phyloP scores from a whole-genome alignment of 495 filamentous ascomycete species.

The Hypomontagnella submonticulosa region DNA sequence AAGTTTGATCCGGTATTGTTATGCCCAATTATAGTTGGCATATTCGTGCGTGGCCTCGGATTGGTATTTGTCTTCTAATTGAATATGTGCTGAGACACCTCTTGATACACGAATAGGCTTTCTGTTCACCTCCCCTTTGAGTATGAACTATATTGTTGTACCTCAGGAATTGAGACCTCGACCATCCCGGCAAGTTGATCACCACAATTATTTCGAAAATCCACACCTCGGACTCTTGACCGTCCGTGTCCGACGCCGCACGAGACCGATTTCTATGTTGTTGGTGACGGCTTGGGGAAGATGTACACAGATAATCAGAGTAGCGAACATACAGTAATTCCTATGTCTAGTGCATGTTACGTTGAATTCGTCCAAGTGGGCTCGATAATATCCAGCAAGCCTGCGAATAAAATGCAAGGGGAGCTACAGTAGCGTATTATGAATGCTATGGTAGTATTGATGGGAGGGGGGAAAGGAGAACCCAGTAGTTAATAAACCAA shows the following conservation, averaged over 20 bases:
- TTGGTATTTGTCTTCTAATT: slow-evolving; percentile 14
- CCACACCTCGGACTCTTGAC: neutral
- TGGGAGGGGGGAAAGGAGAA: slow-evolving; percentile 12
- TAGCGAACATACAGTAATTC: no score
- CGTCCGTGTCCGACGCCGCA: slow-evolving; percentile 15
- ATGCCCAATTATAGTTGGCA: neutral
- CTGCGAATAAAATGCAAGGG: slow-evolving; percentile 38
- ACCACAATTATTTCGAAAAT: neutral
- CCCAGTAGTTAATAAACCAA: neutral
- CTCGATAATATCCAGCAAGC: slow-evolving; percentile 31
- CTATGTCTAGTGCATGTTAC: slow-evolving; percentile 29
- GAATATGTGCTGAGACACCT: neutral
- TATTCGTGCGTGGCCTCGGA: slow-evolving; percentile 1
- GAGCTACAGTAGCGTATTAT: slow-evolving; percentile 16
- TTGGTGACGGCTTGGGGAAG: slow-evolving; percentile 16
- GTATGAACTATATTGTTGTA: no score
- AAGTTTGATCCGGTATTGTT: neutral
- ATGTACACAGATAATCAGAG: slow-evolving; percentile 2
- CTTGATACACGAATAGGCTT: neutral
- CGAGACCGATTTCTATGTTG: slow-evolving; percentile 3
- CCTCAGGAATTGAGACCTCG: no score
- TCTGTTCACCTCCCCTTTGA: neutral
- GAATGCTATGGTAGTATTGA: slow-evolving; percentile 30
- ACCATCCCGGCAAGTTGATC: neutral
- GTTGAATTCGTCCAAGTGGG: slow-evolving; percentile 33